phyloP scores from a whole-genome alignment of 257 asterid genomes.

The Solanum pimpinellifolium region DNA sequence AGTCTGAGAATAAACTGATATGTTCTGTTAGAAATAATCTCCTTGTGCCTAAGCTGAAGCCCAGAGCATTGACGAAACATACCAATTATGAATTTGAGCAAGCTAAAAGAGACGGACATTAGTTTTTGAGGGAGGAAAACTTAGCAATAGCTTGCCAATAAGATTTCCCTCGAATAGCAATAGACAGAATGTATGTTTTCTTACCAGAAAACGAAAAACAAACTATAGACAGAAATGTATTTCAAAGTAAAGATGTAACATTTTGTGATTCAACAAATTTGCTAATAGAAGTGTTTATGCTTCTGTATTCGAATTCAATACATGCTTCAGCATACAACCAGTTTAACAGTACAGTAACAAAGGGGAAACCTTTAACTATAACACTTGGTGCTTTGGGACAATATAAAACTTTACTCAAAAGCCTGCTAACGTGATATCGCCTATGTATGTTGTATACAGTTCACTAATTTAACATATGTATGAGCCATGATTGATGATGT shows the following conservation, averaged over 20 bases:
- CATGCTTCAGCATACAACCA: background rate
- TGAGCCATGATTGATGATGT: background rate
- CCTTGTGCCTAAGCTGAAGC: conserved; percentile 46
- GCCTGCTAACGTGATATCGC: background rate
- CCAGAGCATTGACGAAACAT: conserved; percentile 51
- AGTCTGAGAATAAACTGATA: conserved; percentile 42
- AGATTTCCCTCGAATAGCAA: background rate
- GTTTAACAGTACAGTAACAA: background rate
- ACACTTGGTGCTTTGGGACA: background rate
- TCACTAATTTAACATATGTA: background rate
- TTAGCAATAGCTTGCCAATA: background rate
- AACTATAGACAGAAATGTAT: background rate
- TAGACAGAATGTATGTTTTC: background rate
- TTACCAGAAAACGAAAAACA: background rate
- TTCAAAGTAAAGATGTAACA: background rate
- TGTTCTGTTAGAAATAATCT: conserved; percentile 56
- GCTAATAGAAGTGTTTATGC: background rate
- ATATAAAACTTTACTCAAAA: background rate
- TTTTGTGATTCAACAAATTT: background rate
- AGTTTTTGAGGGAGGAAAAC: background rate
- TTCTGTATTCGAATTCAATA: background rate
- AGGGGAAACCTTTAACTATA: background rate
- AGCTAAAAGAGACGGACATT: background rate
- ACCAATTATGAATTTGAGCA: conserved; percentile 49
- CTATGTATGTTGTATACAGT: background rate